Percentiles rank a stretch among this genome's conserved stretches.
These are phyloP conservation scores for Omphalotus olearius DNA, from an alignment of 1,284 basidiomycete genomes.

Conservation along the genomic window DNA sequence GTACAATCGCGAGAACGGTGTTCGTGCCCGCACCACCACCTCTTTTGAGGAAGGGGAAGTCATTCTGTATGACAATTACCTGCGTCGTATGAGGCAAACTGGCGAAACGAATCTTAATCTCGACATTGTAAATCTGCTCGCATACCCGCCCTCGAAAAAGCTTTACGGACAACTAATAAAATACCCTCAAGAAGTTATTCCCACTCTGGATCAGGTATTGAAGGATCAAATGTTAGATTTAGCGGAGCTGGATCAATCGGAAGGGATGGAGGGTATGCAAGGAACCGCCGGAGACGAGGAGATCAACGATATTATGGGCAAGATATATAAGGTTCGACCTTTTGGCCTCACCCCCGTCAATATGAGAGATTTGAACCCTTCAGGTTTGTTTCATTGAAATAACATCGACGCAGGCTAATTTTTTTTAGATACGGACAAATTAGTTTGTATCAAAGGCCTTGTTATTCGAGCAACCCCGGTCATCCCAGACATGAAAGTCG, in stretches of 20 bases:
- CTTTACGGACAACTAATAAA: conserved; percentile 78
- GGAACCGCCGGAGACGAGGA: conserved; percentile 74
- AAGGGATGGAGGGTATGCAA: conserved; percentile 64
- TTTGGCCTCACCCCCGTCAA: conserved; percentile 82
- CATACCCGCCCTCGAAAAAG: conserved; percentile 84
- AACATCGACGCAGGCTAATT: conserved; percentile 1
- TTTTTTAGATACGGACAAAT: conserved; percentile 88
- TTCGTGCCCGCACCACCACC: conserved; percentile 50
- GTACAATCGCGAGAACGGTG: conserved; percentile 66
- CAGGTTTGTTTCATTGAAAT: conserved; percentile 45
- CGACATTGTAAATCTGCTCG: conserved; percentile 84
- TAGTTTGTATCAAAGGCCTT: conserved; percentile 93
- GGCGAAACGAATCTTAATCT: conserved; percentile 92
- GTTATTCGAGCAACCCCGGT: conserved; percentile 97
- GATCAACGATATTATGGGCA: conserved; percentile 73
- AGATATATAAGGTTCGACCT: conserved; percentile 89
- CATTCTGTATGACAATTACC: conserved; percentile 77
- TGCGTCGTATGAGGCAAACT: conserved; percentile 85
- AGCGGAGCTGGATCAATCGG: conserved; percentile 74
- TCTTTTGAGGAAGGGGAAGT: conserved; percentile 67
- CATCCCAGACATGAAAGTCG: conserved; percentile 98
- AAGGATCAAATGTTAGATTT: conserved; percentile 87
- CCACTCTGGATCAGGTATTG: conserved; percentile 94
- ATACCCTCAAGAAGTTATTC: conserved; percentile 96
- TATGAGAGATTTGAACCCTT: conserved; percentile 90